Percentiles rank a stretch among this genome's conserved stretches.
phyloP scores from a whole-genome alignment of 768 basidiomycete species.

The Pleurotus eryngii region DNA sequence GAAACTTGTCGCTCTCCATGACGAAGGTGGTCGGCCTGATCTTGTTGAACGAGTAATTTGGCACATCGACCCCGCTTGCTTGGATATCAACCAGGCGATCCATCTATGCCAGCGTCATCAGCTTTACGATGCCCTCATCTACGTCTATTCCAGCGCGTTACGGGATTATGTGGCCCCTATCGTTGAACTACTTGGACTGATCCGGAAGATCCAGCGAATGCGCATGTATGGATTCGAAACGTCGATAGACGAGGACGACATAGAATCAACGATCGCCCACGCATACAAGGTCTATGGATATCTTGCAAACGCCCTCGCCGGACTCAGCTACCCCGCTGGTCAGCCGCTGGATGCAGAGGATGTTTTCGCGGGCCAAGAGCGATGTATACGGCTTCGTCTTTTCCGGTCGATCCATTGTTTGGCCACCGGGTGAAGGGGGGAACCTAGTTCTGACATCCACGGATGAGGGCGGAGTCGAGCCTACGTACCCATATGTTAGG shows the following conservation, averaged over 20 bases:
- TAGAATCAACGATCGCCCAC: constrained; percentile 62
- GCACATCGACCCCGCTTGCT: constrained; percentile 88
- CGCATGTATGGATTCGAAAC: constrained; percentile 36
- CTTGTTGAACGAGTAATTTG: constrained; percentile 88
- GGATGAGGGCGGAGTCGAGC: constrained; percentile 72
- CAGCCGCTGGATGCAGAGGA: constrained; percentile 65
- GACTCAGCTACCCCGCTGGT: constrained; percentile 84
- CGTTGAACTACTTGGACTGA: constrained; percentile 76
- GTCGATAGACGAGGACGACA: constrained; percentile 26
- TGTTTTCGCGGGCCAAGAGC: constrained; percentile 60
- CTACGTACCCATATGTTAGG: constrained; percentile 87
- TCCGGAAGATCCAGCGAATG: constrained; percentile 62
- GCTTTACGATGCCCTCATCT: constrained; percentile 92
- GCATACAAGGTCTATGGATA: constrained; percentile 94
- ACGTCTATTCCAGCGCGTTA: constrained; percentile 88
- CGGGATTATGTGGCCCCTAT: constrained; percentile 87
- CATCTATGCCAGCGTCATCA: constrained; percentile 76
- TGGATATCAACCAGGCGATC: constrained; percentile 94
- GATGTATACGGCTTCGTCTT: constrained; percentile 83
- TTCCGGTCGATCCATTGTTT: constrained; percentile 71
- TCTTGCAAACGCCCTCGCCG: constrained; percentile 75
- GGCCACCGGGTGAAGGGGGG: constrained; percentile 73
- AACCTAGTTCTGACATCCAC: constrained; percentile 73
- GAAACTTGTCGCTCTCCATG: constrained; percentile 74
- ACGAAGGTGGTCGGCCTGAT: constrained; percentile 64